phyloP scores from a whole-genome alignment of 1,284 basidiomycete genomes.

The Cystobasidium pallidum region DNA sequence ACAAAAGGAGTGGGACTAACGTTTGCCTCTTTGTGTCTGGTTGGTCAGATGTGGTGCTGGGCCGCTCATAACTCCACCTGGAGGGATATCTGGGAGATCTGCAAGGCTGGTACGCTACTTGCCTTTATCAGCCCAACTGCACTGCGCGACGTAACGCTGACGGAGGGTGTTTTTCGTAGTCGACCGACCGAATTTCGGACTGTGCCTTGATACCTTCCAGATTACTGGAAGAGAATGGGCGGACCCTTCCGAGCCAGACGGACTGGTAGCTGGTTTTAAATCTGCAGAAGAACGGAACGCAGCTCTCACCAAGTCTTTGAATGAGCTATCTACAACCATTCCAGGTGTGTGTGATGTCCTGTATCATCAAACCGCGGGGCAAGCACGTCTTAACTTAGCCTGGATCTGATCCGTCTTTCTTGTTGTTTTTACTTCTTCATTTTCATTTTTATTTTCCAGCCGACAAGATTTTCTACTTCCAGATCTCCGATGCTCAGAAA shows the following conservation, averaged over 20 bases:
- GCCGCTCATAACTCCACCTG: conserved; percentile 45
- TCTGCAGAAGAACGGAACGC: conserved; percentile 42
- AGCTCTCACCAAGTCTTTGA: conserved; percentile 43
- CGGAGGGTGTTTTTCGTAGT: conserved; percentile 37
- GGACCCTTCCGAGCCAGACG: conserved; percentile 34
- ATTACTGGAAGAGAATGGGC: conserved; percentile 48
- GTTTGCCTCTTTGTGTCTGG: too few relatives aligned
- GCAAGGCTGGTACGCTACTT: conserved; percentile 44
- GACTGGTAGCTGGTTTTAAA: conserved; percentile 39
- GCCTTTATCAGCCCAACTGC: not conserved
- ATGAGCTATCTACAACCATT: conserved; percentile 37
- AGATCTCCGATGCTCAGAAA: conserved; percentile 47
- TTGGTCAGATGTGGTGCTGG: conserved; percentile 49
- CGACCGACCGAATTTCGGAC: conserved; percentile 48
- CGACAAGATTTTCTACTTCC: conserved; percentile 47
- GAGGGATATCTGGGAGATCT: conserved; percentile 47
- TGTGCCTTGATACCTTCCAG: conserved; percentile 49
- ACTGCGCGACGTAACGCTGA: too few relatives aligned
- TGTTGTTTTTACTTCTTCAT: not conserved
- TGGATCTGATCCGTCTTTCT: too few relatives aligned
- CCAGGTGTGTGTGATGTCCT: conserved; percentile 23
- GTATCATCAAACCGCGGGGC: too few relatives aligned
- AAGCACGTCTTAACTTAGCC: too few relatives aligned
- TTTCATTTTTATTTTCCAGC: too few relatives aligned
- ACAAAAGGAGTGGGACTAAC: too few relatives aligned